Base-by-base conservation (phyloP, 2,329 filamentous ascomycete species). In the Epichloe brachyelytri region DNA sequence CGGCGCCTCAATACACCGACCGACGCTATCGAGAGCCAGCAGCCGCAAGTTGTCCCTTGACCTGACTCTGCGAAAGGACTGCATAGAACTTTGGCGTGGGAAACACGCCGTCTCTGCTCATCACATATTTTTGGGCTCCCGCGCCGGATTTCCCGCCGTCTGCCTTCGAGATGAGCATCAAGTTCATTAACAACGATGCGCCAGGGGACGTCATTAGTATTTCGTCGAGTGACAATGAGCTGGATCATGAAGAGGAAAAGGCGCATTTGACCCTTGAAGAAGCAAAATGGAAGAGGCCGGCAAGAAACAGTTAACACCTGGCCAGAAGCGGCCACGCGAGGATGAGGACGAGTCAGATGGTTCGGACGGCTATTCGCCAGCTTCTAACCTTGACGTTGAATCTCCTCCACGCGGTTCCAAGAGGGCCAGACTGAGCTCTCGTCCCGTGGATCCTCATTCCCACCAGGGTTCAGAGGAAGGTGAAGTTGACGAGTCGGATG, bases 401-500 rank as follows among this genome's bases (percentile, higher is more conserved):
- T 37, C 46, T 33, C 38, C 41, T 39, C 41, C 41, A n/a, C 52
- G 49, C 17, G 36, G 30, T 17, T 41, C 56, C 8, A 63, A 63
- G 49, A 57, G 57, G 48, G 45, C 53, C 43, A 60, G 49, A 30
- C 3, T 51, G 47, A 56, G 52, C 48, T 36, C 48, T 14, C 51
- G 51, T 38, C 33, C 51, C 8, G 39, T 17, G 8, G 46, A 46
- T 36, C 51, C 38, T 43, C 41, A 39, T 22, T 30, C 37, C 37
- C 39, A 51, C 19, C 51, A 53, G 15, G 57, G 54, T 46, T 59
- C 59, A 17, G 65, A 69, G 49, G 66, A 68, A 51, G 65, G 65
- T 20, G 63, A 69, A 55, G 58, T 65, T 47, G 63, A 62, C 22
- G 61, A 64, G 39, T 56, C 51, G 10, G 51, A 51, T 11, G 49